Conservation (phyloP, 352 stramenopile genomes). For the Pythium brassicae region DNA sequence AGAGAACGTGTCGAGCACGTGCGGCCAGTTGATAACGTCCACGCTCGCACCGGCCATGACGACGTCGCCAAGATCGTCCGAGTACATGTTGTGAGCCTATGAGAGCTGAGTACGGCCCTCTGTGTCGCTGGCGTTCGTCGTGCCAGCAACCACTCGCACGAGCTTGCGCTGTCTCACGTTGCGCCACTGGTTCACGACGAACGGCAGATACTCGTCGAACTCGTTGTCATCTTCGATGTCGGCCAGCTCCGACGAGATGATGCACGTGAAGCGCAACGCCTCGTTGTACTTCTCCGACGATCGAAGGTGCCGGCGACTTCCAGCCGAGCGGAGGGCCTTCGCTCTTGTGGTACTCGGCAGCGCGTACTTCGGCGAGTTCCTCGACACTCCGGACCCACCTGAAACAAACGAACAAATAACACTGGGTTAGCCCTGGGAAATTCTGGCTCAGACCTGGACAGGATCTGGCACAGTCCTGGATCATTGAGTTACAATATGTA, state of each 20-base stretch:
- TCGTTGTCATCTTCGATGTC: conserved; percentile 2
- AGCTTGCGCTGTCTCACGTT: neutral
- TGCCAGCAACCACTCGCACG: neutral
- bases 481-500: no score
- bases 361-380: no score
- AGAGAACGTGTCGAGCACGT: no score
- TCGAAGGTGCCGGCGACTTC: neutral
- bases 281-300: neutral
- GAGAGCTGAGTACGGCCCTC: neutral
- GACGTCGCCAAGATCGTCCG: neutral
- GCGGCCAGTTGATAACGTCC: no score
- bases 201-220: neutral
- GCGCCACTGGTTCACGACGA: neutral
- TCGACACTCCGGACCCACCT: no score
- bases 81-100: neutral
- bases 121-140: no score
- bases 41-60: neutral
- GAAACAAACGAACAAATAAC: no score
- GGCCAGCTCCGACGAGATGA: neutral
- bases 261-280: neutral
- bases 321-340: no score
- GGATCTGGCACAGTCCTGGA: no score
- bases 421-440: no score
- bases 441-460: no score
- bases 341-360: no score